Percentiles rank a stretch among this genome's conserved stretches.
These are phyloP conservation scores for Aureobasidium sp. DNA, from an alignment of 2,329 filamentous ascomycete genomes.

Conservation along the genomic window DNA sequence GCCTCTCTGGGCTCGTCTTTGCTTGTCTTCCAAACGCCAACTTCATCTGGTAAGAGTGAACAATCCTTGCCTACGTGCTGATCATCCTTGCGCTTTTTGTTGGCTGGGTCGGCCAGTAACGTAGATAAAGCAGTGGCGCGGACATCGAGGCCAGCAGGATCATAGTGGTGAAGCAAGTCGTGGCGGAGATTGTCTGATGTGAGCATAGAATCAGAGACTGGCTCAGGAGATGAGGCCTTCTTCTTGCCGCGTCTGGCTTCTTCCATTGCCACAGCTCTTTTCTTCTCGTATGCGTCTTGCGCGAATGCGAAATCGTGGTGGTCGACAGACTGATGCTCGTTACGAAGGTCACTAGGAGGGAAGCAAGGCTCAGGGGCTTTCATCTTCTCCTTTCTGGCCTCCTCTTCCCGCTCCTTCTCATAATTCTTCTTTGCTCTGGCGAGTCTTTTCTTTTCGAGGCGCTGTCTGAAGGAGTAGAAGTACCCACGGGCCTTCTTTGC, in stretches of 20 bases:
- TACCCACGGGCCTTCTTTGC: background rate
- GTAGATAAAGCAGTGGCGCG: background rate
- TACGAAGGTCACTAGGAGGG: background rate
- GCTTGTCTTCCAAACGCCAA: background rate
- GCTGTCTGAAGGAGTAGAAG: background rate
- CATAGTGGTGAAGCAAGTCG: background rate
- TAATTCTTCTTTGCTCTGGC: background rate
- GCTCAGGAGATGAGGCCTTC: background rate
- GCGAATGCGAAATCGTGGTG: background rate
- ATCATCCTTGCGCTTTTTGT: too few relatives aligned
- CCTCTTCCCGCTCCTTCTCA: background rate
- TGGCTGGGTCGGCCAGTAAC: too few relatives aligned
- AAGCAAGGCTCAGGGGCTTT: background rate
- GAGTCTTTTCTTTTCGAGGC: background rate
- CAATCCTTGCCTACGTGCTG: too few relatives aligned
- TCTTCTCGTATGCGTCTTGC: background rate
- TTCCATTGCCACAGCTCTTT: background rate
- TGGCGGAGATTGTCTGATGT: background rate
- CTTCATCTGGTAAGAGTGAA: too few relatives aligned
- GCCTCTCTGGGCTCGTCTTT: background rate
- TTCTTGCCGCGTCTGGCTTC: background rate
- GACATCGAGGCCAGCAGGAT: background rate
- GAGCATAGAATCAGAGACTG: background rate
- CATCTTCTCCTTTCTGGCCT: background rate
- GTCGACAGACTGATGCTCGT: background rate